phyloP scores from a whole-genome alignment of 108 stramenopile species.

The Asterionellopsis glacialis region DNA sequence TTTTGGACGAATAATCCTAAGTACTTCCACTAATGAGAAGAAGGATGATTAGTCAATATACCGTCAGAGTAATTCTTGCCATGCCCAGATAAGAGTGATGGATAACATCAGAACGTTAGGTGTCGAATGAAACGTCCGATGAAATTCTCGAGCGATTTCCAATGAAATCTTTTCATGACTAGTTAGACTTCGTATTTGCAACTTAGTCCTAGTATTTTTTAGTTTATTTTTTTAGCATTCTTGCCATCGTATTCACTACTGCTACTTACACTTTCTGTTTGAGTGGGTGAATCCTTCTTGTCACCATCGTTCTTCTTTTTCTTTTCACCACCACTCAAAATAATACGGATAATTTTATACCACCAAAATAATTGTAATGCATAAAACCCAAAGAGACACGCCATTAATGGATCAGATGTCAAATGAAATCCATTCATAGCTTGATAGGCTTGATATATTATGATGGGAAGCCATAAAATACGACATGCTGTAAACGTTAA shows the following conservation, averaged over 20 bases:
- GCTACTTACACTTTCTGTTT: background rate
- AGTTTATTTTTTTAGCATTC: background rate
- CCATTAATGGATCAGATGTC: conserved; percentile 7
- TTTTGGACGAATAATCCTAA: too few relatives aligned
- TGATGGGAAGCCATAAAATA: conserved; percentile 42
- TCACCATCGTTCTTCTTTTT: background rate
- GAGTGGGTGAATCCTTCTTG: background rate
- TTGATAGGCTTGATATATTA: conserved; percentile 11
- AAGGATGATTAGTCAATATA: too few relatives aligned
- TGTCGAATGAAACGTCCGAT: too few relatives aligned
- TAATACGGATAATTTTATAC: conserved; percentile 25
- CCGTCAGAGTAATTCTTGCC: too few relatives aligned
- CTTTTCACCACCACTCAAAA: conserved; percentile 10
- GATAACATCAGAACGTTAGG: too few relatives aligned
- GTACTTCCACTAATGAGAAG: too few relatives aligned
- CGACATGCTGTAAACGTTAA: conserved; percentile 31
- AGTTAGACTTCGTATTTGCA: background rate
- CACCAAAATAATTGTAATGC: conserved; percentile 19
- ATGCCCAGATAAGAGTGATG: too few relatives aligned
- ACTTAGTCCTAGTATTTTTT: background rate
- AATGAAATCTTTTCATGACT: background rate
- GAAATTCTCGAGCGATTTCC: too few relatives aligned
- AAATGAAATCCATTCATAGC: conserved; percentile 6
- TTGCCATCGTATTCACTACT: background rate
- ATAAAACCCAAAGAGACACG: conserved; percentile 15